Conservation (phyloP, 768 basidiomycete genomes). For the Mycena epipterygia region DNA sequence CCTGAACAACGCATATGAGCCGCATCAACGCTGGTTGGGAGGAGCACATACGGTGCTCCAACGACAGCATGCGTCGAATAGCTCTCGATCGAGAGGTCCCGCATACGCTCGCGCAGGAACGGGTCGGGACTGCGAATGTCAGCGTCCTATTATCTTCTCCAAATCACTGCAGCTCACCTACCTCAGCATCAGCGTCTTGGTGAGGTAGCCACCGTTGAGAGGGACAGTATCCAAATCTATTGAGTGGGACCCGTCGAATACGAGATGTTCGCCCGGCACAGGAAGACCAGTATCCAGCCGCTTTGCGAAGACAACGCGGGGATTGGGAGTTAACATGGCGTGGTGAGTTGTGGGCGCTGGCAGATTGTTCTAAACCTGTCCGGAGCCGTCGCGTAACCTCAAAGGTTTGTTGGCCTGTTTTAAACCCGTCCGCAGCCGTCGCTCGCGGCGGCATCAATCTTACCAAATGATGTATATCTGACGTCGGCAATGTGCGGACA, state of each 20-base stretch:
- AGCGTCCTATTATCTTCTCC: too few relatives aligned
- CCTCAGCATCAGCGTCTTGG: slow-evolving; percentile 52
- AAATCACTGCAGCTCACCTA: slow-evolving; percentile 24
- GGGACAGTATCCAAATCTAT: slow-evolving; percentile 54
- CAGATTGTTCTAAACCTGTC: too few relatives aligned
- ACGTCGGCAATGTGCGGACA: too few relatives aligned
- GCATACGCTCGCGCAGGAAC: slow-evolving; percentile 42
- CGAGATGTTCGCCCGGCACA: slow-evolving; percentile 43
- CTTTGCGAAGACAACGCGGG: slow-evolving; percentile 25
- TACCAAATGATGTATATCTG: too few relatives aligned
- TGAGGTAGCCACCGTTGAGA: slow-evolving; percentile 47
- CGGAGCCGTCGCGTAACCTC: too few relatives aligned
- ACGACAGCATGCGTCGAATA: slow-evolving; percentile 11
- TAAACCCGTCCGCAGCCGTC: too few relatives aligned
- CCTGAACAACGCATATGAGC: not conserved
- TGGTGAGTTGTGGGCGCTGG: not conserved
- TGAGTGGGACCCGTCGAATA: slow-evolving; percentile 41
- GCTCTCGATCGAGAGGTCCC: slow-evolving; percentile 11
- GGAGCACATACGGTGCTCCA: slow-evolving; percentile 20
- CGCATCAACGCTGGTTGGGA: too few relatives aligned
- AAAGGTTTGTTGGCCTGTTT: too few relatives aligned
- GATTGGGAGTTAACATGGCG: slow-evolving; percentile 15
- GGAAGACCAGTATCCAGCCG: slow-evolving; percentile 26
- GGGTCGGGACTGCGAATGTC: slow-evolving; percentile 33
- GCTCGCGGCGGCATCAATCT: too few relatives aligned